These are phyloP conservation scores for Daldinia caldariorum DNA, from an alignment of 495 filamentous ascomycete species.

Conservation along the genomic window DNA sequence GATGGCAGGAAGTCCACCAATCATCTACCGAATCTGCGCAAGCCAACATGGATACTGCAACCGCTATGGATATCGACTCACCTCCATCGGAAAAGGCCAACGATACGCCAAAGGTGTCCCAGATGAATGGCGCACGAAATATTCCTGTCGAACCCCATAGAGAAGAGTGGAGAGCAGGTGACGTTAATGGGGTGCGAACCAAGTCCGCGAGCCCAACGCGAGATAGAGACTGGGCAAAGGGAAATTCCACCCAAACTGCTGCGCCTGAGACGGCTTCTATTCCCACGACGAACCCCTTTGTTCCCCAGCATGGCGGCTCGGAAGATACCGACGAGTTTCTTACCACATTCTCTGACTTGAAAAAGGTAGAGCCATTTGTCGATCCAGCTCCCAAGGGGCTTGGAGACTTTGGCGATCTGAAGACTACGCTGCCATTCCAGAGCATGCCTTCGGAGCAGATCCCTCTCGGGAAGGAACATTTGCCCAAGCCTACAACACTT, in stretches of 20 bases:
- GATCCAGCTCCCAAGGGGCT: slow-evolving; percentile 63
- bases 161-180: slow-evolving; percentile 60
- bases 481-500: slow-evolving; percentile 53
- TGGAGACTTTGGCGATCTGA: slow-evolving; percentile 71
- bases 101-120: slow-evolving; percentile 29
- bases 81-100: slow-evolving; percentile 47
- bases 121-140: slow-evolving; percentile 51
- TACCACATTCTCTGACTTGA: slow-evolving; percentile 71
- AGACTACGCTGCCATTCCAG: slow-evolving; percentile 74
- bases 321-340: slow-evolving; percentile 59
- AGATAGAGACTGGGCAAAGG: slow-evolving; percentile 41
- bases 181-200: slow-evolving; percentile 44
- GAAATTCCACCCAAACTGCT: slow-evolving; percentile 21
- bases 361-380: slow-evolving; percentile 72
- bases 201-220: slow-evolving; percentile 42
- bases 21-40: slow-evolving; percentile 23
- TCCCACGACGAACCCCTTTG: slow-evolving; percentile 42
- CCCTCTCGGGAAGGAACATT: slow-evolving; percentile 51
- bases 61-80: slow-evolving; percentile 67
- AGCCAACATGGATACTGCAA: slow-evolving; percentile 48
- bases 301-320: slow-evolving; percentile 49
- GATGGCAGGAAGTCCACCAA: slow-evolving; percentile 25
- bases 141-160: slow-evolving; percentile 59
- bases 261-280: slow-evolving; percentile 36
- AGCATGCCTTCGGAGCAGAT: slow-evolving; percentile 65